Conservation (phyloP, 768 basidiomycete species). For the Termitomyces eurrhizus region DNA sequence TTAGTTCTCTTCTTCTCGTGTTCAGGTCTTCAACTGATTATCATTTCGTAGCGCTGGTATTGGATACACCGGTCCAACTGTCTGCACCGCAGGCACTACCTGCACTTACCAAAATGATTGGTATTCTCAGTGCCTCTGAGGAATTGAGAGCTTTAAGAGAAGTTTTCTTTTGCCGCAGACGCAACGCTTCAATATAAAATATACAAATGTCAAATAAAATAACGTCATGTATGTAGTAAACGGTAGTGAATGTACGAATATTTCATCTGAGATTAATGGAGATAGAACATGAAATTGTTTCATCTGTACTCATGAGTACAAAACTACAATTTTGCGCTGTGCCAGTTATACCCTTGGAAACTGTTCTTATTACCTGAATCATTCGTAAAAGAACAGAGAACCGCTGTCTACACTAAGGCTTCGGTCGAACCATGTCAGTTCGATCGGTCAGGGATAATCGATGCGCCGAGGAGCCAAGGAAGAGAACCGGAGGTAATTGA, state of each 20-base stretch:
- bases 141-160: not conserved
- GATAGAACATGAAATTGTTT: too few species aligned
- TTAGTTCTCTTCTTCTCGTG: not conserved
- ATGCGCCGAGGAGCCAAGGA: too few species aligned
- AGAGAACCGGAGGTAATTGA: too few species aligned
- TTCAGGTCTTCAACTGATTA: not conserved
- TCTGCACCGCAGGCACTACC: not conserved
- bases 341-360: too few species aligned
- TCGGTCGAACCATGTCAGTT: too few species aligned
- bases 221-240: not conserved
- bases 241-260: not conserved
- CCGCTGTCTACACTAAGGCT: too few species aligned
- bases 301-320: too few species aligned
- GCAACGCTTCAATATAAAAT: not conserved
- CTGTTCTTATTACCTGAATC: too few species aligned
- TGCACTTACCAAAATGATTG: slow-evolving; percentile 6
- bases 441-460: too few species aligned
- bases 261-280: not conserved
- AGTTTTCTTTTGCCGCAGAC: not conserved
- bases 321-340: too few species aligned
- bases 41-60: not conserved
- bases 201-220: too few species aligned
- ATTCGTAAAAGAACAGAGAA: too few species aligned
- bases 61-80: slow-evolving; percentile 4
- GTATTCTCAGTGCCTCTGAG: slow-evolving; percentile 10